These are phyloP conservation scores for Fonsecaea pugnacius DNA, from an alignment of 2,329 filamentous ascomycete genomes.

Conservation along the genomic window DNA sequence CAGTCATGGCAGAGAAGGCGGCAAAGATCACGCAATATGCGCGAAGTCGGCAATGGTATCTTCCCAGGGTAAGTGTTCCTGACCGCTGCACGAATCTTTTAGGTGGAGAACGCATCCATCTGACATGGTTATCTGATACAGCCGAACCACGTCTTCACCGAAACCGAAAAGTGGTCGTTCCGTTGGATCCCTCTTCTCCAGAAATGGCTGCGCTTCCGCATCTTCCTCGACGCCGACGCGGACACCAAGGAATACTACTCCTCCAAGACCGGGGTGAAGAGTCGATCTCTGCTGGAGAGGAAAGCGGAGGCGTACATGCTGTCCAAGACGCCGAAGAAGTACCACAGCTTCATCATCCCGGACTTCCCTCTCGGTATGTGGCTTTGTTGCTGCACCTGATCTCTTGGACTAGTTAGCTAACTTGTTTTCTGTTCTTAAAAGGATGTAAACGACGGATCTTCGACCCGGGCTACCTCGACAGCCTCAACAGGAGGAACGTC, in stretches of 20 bases:
- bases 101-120: not conserved
- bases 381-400: no score
- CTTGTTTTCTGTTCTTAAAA: no score
- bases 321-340: slow-evolving; percentile 59
- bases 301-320: slow-evolving; percentile 48
- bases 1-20: slow-evolving; percentile 35
- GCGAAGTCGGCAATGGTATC: slow-evolving; percentile 7
- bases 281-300: slow-evolving; percentile 6
- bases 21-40: slow-evolving; percentile 7
- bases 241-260: slow-evolving; percentile 47
- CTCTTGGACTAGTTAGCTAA: no score
- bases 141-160: slow-evolving; percentile 41
- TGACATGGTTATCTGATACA: not conserved
- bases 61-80: slow-evolving; percentile 33
- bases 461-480: slow-evolving; percentile 60
- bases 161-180: slow-evolving; percentile 53
- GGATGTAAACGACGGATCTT: slow-evolving; percentile 65
- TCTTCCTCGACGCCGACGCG: slow-evolving; percentile 40
- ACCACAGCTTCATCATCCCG: slow-evolving; percentile 64
- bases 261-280: slow-evolving; percentile 35
- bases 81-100: not conserved
- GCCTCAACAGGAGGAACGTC: slow-evolving; percentile 59
- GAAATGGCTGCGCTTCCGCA: slow-evolving; percentile 6
- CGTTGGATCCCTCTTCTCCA: slow-evolving; percentile 39
- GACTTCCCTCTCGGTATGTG: slow-evolving; percentile 59